A percentile compares a stretch with the other conserved stretches of the same genome.
phyloP scores from a whole-genome alignment of 345 rosid genomes.

The Sisymbrium irio region DNA sequence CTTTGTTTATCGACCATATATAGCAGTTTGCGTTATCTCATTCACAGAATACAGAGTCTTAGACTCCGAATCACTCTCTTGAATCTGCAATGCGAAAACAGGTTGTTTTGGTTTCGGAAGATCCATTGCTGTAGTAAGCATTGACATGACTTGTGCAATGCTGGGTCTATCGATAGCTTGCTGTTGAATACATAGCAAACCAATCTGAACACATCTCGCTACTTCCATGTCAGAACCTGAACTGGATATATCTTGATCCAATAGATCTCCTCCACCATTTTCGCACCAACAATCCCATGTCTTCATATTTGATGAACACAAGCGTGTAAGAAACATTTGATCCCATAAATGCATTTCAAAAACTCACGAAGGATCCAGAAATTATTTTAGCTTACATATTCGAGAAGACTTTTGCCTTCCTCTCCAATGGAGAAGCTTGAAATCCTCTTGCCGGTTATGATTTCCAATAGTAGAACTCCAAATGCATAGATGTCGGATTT shows the following conservation, averaged over 20 bases:
- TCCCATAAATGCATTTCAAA: neutral
- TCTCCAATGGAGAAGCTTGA: slow-evolving; percentile 30
- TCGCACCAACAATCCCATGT: slow-evolving; percentile 33
- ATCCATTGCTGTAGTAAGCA: slow-evolving; percentile 24
- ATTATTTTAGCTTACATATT: slow-evolving; percentile 10
- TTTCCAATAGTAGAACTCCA: slow-evolving; percentile 65
- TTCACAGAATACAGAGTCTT: slow-evolving; percentile 28
- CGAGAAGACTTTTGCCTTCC: slow-evolving; percentile 30
- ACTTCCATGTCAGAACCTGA: slow-evolving; percentile 17
- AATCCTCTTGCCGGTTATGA: slow-evolving; percentile 50
- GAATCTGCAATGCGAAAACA: slow-evolving; percentile 27
- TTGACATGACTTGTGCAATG: slow-evolving; percentile 22
- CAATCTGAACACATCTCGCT: slow-evolving; percentile 37
- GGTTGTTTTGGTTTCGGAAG: slow-evolving; percentile 29
- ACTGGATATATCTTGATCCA: slow-evolving; percentile 15
- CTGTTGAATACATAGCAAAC: slow-evolving; percentile 32
- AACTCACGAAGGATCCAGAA: slow-evolving; percentile 4
- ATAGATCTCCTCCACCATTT: slow-evolving; percentile 24
- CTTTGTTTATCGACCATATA: slow-evolving; percentile 14
- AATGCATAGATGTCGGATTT: slow-evolving; percentile 74
- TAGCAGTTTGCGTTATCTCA: slow-evolving; percentile 27
- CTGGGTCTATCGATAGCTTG: slow-evolving; percentile 26
- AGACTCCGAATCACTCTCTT: slow-evolving; percentile 31
- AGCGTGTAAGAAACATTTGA: neutral
- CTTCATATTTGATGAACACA: slow-evolving; percentile 7